Conservation (phyloP, 495 filamentous ascomycete species). For the Penicillium alfredii region DNA sequence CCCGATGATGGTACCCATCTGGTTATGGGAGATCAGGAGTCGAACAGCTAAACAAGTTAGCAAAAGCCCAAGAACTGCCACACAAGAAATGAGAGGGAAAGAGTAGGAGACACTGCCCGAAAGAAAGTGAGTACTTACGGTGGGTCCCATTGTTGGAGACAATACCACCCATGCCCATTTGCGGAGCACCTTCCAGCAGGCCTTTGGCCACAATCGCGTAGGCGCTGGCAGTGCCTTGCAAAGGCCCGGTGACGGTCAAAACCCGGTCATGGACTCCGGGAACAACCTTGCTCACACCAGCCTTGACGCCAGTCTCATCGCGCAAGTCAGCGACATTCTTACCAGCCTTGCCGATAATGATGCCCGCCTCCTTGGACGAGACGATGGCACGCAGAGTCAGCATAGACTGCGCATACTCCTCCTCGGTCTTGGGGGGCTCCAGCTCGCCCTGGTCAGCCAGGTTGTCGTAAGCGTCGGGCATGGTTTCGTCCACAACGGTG, state of each 20-base stretch:
- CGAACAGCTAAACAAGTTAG: conserved; percentile 71
- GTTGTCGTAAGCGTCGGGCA: conserved; percentile 46
- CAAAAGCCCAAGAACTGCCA: too few relatives aligned
- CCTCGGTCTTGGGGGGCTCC: conserved; percentile 78
- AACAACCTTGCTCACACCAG: conserved; percentile 97
- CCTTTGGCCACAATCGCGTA: conserved; percentile 91
- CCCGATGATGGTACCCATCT: conserved; percentile 99
- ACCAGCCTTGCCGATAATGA: conserved; percentile 97
- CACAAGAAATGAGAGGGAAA: too few relatives aligned
- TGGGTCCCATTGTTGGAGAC: conserved; percentile 82
- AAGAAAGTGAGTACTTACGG: conserved; percentile 56
- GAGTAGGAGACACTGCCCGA: too few relatives aligned
- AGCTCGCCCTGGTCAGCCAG: conserved; percentile 56
- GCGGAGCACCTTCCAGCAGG: conserved; percentile 84
- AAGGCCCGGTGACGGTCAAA: conserved; percentile 82
- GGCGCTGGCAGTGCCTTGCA: conserved; percentile 80
- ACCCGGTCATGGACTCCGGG: conserved; percentile 96
- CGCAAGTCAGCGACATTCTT: conserved; percentile 97
- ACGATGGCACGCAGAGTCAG: conserved; percentile 95
- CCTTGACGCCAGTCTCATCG: conserved; percentile 95
- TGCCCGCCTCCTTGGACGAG: conserved; percentile 94
- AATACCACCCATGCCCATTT: conserved; percentile 90
- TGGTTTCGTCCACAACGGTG: conserved; percentile 34
- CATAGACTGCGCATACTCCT: conserved; percentile 87
- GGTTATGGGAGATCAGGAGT: conserved; percentile 96